These are phyloP conservation scores for Pseudocercospora fijiensis DNA, from an alignment of 2,329 filamentous ascomycete genomes.

Conservation along the genomic window DNA sequence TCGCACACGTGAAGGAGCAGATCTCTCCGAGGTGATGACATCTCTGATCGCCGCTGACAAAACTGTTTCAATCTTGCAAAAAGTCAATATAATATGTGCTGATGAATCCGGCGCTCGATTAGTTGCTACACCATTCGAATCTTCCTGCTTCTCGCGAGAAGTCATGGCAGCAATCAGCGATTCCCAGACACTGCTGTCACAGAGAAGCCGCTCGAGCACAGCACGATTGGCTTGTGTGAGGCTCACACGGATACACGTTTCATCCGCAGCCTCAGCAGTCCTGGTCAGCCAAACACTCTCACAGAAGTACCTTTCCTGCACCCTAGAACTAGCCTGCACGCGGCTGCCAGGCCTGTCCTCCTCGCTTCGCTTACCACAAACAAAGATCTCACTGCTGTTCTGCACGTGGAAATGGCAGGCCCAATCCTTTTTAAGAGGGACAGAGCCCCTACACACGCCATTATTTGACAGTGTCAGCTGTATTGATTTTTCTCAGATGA, in stretches of 20 bases:
- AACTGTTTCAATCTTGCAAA: background rate
- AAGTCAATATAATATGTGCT: conserved; percentile 5
- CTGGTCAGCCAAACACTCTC: background rate
- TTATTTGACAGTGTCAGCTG: background rate
- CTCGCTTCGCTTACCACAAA: background rate
- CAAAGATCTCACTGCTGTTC: conserved; percentile 1
- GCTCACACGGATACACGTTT: conserved; percentile 1
- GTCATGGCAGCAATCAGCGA: conserved; percentile 1
- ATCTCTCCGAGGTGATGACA: background rate
- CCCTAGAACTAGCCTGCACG: background rate
- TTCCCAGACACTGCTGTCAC: background rate
- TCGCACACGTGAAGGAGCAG: background rate
- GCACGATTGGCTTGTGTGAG: conserved; percentile 7
- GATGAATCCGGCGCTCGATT: conserved; percentile 5
- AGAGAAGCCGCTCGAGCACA: background rate
- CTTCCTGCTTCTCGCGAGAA: background rate
- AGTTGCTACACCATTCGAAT: background rate
- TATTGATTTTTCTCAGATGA: background rate
- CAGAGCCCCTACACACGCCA: background rate
- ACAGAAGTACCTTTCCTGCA: background rate
- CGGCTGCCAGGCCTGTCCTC: background rate
- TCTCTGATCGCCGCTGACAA: conserved; percentile 4
- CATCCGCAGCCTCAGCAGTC: background rate
- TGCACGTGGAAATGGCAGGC: background rate
- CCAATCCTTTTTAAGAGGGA: background rate